Evolutionary conservation across 73 alveolate genomes (phyloP).

Genomic region (Tetrahymena malaccensis): DNA sequence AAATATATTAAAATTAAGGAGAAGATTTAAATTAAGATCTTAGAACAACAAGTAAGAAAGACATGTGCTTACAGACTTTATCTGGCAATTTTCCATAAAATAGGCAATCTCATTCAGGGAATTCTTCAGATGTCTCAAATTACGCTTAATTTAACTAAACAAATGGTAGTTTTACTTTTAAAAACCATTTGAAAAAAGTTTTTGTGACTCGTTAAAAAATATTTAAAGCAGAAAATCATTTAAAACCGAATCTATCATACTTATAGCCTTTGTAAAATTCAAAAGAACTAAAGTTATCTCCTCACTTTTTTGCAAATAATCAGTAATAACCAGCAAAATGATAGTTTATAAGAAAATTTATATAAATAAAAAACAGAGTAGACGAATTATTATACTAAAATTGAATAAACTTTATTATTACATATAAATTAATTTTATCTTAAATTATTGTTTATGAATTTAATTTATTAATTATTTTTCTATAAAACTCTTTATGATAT

Average conservation of each 20-base stretch:
- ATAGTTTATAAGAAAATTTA: too few relatives aligned
- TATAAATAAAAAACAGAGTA: too few relatives aligned
- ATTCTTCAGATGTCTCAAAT: neutral
- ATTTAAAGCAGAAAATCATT: neutral
- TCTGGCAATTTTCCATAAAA: neutral
- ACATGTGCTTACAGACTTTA: neutral
- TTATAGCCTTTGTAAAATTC: neutral
- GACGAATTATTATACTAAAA: neutral
- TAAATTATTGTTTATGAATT: too few relatives aligned
- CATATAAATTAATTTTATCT: too few relatives aligned
- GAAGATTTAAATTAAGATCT: neutral
- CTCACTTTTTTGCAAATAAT: neutral
- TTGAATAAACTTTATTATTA: too few relatives aligned
- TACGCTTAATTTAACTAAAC: neutral
- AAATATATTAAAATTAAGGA: neutral
- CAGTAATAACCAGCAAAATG: neutral
- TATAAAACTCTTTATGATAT: too few relatives aligned
- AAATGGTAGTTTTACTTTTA: neutral
- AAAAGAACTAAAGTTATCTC: neutral
- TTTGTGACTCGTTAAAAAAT: neutral
- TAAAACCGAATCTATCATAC: neutral
- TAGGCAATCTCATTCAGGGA: neutral
- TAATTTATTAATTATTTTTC: too few relatives aligned
- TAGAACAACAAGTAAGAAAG: neutral
- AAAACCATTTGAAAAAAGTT: neutral